Base-by-base conservation (phyloP, 257 asterid species). In the Gentiana straminea region DNA sequence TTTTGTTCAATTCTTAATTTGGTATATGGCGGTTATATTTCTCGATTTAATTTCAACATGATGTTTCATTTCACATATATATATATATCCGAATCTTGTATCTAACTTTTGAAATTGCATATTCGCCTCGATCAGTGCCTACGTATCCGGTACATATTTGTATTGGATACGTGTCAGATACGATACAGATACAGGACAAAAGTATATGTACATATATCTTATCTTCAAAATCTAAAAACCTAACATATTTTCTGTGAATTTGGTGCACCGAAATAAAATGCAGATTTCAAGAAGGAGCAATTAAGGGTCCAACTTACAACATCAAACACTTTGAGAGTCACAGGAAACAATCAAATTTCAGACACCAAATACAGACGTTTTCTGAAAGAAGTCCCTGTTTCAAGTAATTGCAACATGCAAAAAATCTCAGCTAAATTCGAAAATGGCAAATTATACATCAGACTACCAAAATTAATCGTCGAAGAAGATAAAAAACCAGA, bases 341-440 rank as follows among this genome's bases (percentile, higher is more conserved):
- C 80, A 38, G 97, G 97, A 32, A 41, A 51, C 33, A 73, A 80
- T 60, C 74, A 63, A 12, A 5, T 60, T 15, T 72, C 57, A 13
- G 64, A 35, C 13, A 60, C 63, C 62, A 70, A 64, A 37, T 60
- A 43, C 79, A 75, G 55, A 61, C 66, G 72, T 4, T 89, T 89
- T 15, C 71, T 54, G 9, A 89, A 79, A 65, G 81, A 83, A 11
- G 76, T 80, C 47, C 80, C 70, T 0, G 52, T 89, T 37, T 61
- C 86, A 1, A 58, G 74, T 41, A 71, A 71, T 47, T 71, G 69
- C 37, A 86, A 83, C 63, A 66, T 79, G 54, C 53, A 35, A 54
- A 75, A 70, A 59, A 83, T 86, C 66, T 62, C 60, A 15, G 94
- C 89, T 3, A 89, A 71, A 66, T 83, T 85, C 47, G 92, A 83